Evolutionary conservation across 192 early-diverging fungal genomes (phyloP).

Genomic region (Coemansia sp.): DNA sequence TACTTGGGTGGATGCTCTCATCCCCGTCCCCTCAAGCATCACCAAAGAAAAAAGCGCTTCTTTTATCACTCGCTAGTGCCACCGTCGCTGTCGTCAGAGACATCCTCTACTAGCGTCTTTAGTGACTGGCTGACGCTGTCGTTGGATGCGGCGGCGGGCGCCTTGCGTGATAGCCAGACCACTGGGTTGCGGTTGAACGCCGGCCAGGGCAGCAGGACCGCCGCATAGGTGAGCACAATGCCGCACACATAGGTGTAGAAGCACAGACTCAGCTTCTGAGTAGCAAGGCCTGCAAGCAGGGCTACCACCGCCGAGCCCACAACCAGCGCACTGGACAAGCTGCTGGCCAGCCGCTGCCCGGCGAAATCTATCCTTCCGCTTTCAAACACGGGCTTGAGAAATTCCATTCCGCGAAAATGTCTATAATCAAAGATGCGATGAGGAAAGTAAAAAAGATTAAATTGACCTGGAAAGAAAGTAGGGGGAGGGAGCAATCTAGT

Average conservation of each 20-base stretch:
- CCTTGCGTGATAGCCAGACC: conserved; percentile 34
- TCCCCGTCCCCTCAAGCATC: conserved; percentile 1
- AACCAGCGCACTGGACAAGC: conserved; percentile 21
- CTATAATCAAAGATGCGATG: background rate
- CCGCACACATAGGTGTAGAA: conserved; percentile 35
- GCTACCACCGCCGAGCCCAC: conserved; percentile 19
- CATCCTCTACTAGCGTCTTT: conserved; percentile 43
- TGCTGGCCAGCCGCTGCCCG: conserved; percentile 44
- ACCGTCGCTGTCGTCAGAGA: conserved; percentile 36
- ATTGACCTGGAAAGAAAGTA: background rate
- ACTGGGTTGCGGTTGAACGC: conserved; percentile 28
- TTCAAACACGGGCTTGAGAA: conserved; percentile 38
- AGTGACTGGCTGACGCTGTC: conserved; percentile 26
- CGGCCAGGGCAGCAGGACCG: conserved; percentile 47
- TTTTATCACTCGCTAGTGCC: conserved; percentile 4
- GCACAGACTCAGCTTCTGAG: conserved; percentile 28
- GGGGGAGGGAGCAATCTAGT: background rate
- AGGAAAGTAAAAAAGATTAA: background rate
- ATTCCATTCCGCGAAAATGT: conserved; percentile 22
- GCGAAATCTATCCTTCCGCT: conserved; percentile 50
- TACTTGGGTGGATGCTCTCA: too few relatives aligned
- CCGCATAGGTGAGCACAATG: conserved; percentile 27
- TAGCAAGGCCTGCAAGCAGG: conserved; percentile 21
- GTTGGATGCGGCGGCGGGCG: background rate
- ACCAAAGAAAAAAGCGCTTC: background rate